A percentile compares a stretch with the other conserved stretches of the same genome.
Evolutionary conservation across 202 grass and related monocot species (phyloP).

Genomic region (Carex sylvatica): DNA sequence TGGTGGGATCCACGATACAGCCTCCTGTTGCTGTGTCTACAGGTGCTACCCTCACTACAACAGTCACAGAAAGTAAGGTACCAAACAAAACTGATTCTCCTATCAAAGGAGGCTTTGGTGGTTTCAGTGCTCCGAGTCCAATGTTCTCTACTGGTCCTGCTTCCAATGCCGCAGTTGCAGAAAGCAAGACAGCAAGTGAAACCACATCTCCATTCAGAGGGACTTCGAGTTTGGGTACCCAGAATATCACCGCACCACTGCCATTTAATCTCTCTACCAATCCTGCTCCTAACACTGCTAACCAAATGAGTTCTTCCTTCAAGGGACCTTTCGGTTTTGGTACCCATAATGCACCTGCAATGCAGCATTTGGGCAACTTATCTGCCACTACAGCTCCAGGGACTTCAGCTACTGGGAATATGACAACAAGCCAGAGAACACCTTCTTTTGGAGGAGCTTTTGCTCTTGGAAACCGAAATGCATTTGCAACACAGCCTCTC

Average conservation of each 20-base stretch:
- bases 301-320: neutral
- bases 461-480: slow-evolving; percentile 10
- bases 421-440: slow-evolving; percentile 39
- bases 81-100: neutral
- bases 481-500: neutral
- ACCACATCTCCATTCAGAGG: neutral
- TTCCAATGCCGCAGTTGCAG: neutral
- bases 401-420: slow-evolving; percentile 37
- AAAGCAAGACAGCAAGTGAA: slow-evolving; percentile 16
- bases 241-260: neutral
- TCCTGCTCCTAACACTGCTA: neutral
- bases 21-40: neutral
- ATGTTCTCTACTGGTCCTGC: neutral
- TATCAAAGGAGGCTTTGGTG: neutral
- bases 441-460: slow-evolving; percentile 29
- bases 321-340: neutral
- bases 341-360: neutral
- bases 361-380: slow-evolving; percentile 35
- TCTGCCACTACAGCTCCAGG: slow-evolving; percentile 34
- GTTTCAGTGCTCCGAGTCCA: slow-evolving; percentile 4
- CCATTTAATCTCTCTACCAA: neutral
- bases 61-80: slow-evolving; percentile 10
- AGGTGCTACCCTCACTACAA: slow-evolving; percentile 1
- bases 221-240: neutral
- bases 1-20: neutral